Percentiles rank a stretch among this genome's conserved stretches.
Evolutionary conservation across 129 eudicot species (phyloP).

Genomic region (carrot (Daucus carota)): DNA sequence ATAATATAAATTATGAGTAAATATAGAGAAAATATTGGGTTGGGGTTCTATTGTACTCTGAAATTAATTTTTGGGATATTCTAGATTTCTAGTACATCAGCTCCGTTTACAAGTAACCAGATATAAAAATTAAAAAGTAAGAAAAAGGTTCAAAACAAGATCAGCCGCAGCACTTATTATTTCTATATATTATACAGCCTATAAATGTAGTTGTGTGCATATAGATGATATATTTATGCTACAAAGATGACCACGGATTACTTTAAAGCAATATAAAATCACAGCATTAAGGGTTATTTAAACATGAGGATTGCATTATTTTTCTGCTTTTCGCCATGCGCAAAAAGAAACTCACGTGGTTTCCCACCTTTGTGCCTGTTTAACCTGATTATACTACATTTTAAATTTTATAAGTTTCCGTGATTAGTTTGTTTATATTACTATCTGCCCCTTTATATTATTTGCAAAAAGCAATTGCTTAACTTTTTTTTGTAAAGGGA

Average conservation of each 20-base stretch:
- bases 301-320: slow-evolving; percentile 19
- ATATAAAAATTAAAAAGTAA: not conserved
- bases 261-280: not conserved
- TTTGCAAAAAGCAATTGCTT: slow-evolving; percentile 2
- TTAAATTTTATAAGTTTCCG: not conserved
- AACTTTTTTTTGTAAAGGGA: slow-evolving; percentile 11
- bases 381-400: not conserved
- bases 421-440: slow-evolving; percentile 11
- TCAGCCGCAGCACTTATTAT: not conserved
- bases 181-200: slow-evolving; percentile 1
- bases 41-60: no score
- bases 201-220: no score
- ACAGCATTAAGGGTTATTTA: not conserved
- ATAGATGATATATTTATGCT: not conserved
- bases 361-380: slow-evolving; percentile 25
- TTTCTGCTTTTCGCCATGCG: slow-evolving; percentile 51
- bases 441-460: no score
- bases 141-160: not conserved
- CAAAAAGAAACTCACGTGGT: slow-evolving; percentile 56
- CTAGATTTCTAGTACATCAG: no score
- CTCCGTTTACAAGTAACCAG: no score
- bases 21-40: no score
- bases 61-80: no score
- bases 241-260: not conserved
- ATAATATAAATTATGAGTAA: no score